phyloP scores from a whole-genome alignment of 257 asterid species.

The Ballota nigra region DNA sequence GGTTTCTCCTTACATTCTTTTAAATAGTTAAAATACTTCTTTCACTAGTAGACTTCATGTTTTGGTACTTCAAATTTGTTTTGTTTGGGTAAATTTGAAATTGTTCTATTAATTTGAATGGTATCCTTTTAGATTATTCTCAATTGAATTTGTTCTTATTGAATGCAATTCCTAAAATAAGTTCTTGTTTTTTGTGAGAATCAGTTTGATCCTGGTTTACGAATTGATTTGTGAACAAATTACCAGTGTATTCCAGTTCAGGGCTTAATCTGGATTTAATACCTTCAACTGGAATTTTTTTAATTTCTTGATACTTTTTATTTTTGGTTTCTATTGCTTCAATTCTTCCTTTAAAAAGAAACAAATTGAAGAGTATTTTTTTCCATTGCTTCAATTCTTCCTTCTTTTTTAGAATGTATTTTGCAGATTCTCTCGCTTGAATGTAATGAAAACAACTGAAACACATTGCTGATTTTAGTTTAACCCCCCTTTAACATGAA shows the following conservation, averaged over 20 bases:
- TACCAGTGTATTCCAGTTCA: neutral
- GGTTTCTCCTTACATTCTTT: neutral
- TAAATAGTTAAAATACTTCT: neutral
- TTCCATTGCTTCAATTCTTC: slow-evolving; percentile 2
- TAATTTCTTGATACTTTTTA: neutral
- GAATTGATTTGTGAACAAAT: no score
- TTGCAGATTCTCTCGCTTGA: neutral
- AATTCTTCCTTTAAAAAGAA: no score
- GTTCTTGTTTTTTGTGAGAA: neutral
- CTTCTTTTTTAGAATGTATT: neutral
- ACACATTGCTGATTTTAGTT: neutral
- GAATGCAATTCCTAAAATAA: neutral
- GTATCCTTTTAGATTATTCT: neutral
- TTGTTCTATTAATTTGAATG: neutral
- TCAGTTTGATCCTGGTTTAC: no score
- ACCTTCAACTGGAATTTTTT: neutral
- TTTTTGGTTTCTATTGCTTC: neutral
- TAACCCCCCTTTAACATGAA: neutral
- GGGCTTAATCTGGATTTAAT: neutral
- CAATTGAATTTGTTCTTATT: neutral
- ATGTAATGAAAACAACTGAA: slow-evolving; percentile 3
- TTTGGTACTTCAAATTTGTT: no score
- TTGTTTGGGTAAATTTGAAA: neutral
- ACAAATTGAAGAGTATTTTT: neutral
- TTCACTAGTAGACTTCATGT: neutral